Evolutionary conservation across 257 asterid genomes (phyloP).

Genomic region (Avicennia marina): DNA sequence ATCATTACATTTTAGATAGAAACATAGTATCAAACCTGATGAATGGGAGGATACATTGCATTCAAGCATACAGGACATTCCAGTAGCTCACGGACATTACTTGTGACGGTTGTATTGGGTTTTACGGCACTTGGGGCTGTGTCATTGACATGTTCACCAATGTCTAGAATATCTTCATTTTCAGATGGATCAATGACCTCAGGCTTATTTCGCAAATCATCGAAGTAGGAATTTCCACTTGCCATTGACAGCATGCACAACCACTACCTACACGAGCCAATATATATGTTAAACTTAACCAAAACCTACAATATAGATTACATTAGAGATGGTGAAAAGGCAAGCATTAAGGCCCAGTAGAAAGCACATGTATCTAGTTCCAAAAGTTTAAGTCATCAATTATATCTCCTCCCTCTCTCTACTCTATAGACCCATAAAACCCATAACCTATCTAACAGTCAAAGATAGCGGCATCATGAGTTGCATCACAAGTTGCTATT

Average conservation of each 20-base stretch:
- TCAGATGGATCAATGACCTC: not conserved
- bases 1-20: slow-evolving; percentile 2
- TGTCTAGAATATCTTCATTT: not conserved
- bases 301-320: not conserved
- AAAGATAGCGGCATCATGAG: not conserved
- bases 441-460: not conserved
- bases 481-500: not conserved
- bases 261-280: not conserved
- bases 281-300: not conserved
- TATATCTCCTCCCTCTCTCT: not conserved
- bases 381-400: not conserved
- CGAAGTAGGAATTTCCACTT: not conserved
- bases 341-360: not conserved
- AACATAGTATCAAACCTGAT: not conserved
- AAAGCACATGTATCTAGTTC: not conserved
- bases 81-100: slow-evolving; percentile 19
- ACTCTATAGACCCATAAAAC: not conserved
- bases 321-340: not conserved
- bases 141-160: not conserved
- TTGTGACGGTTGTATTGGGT: not conserved
- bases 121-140: not conserved
- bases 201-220: not conserved
- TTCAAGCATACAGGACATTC: slow-evolving; percentile 62
- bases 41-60: slow-evolving; percentile 58
- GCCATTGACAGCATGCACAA: not conserved